Conservation (phyloP, 805 yeast species). For the Cyberlindnera mrakii region DNA sequence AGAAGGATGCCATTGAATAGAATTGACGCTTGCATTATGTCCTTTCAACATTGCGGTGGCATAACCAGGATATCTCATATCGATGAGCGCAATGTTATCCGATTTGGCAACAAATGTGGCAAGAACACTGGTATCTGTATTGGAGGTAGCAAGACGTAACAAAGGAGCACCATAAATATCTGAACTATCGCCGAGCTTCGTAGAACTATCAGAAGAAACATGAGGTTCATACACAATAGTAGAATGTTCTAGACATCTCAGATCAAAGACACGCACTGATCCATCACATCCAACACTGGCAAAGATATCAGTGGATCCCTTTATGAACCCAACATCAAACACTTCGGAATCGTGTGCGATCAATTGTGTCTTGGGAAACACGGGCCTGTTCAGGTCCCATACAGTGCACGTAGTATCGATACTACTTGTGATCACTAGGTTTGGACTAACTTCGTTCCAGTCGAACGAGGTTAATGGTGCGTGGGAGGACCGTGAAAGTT, state of each 20-base stretch:
- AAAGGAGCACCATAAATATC: constrained; percentile 24
- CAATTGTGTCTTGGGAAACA: constrained; percentile 79
- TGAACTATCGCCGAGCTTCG: neutral
- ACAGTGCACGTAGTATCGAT: constrained; percentile 96
- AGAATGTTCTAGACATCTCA: constrained; percentile 84
- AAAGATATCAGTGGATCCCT: constrained; percentile 69
- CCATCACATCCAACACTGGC: constrained; percentile 96
- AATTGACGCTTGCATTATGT: constrained; percentile 62
- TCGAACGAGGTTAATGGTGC: constrained; percentile 95
- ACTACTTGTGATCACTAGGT: constrained; percentile 71
- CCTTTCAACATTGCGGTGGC: constrained; percentile 70
- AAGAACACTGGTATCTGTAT: constrained; percentile 72
- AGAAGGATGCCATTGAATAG: constrained; percentile 80
- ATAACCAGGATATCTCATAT: constrained; percentile 80
- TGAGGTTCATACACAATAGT: constrained; percentile 89
- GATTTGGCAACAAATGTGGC: constrained; percentile 78
- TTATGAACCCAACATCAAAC: constrained; percentile 81
- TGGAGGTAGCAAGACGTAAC: constrained; percentile 70
- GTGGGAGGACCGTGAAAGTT: constrained; percentile 23
- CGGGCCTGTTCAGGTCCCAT: constrained; percentile 74
- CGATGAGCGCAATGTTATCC: constrained; percentile 61
- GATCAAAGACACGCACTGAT: constrained; percentile 84
- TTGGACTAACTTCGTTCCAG: constrained; percentile 76
- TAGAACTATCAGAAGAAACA: constrained; percentile 8
- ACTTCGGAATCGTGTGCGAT: constrained; percentile 97